Evolutionary conservation across 2,329 filamentous ascomycete genomes (phyloP).

Genomic region (Fusarium sp.): DNA sequence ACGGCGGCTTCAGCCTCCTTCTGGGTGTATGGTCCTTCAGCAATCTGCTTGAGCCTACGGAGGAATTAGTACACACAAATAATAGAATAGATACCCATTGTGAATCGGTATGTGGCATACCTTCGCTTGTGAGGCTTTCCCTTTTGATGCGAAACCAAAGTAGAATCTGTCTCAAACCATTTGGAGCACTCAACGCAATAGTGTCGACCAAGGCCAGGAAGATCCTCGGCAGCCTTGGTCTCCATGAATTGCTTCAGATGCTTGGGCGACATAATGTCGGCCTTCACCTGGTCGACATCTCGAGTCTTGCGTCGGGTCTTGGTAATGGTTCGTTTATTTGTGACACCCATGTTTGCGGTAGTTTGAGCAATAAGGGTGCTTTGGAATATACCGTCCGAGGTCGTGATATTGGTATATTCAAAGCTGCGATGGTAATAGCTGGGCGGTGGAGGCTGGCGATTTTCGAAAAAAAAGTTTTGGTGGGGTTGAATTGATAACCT

Average conservation of each 20-base stretch:
- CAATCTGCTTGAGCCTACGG: slow-evolving; percentile 80
- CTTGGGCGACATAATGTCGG: slow-evolving; percentile 81
- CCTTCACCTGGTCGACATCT: slow-evolving; percentile 92
- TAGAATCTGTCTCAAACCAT: slow-evolving; percentile 91
- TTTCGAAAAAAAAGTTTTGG: slow-evolving; percentile 43
- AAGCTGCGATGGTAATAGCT: slow-evolving; percentile 8
- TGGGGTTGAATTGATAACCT: slow-evolving; percentile 24
- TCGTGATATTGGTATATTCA: slow-evolving; percentile 10
- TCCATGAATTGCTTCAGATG: slow-evolving; percentile 85
- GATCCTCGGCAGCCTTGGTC: slow-evolving; percentile 84
- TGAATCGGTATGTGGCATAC: slow-evolving; percentile 51
- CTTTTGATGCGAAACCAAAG: slow-evolving; percentile 79
- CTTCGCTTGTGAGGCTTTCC: slow-evolving; percentile 95
- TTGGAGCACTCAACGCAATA: slow-evolving; percentile 96
- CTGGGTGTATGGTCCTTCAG: slow-evolving; percentile 87
- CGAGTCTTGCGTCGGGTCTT: slow-evolving; percentile 84
- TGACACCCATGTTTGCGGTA: slow-evolving; percentile 71
- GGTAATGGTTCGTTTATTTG: slow-evolving; percentile 74
- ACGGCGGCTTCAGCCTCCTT: slow-evolving; percentile 86
- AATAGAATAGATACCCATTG: slow-evolving; percentile 19
- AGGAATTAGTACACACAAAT: slow-evolving; percentile 37
- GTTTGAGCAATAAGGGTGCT: background rate
- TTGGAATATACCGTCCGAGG: background rate
- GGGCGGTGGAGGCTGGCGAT: slow-evolving; percentile 38
- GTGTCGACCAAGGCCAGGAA: slow-evolving; percentile 85